Conservation (phyloP, 2,329 filamentous ascomycete species). For the Cadophora sp. region DNA sequence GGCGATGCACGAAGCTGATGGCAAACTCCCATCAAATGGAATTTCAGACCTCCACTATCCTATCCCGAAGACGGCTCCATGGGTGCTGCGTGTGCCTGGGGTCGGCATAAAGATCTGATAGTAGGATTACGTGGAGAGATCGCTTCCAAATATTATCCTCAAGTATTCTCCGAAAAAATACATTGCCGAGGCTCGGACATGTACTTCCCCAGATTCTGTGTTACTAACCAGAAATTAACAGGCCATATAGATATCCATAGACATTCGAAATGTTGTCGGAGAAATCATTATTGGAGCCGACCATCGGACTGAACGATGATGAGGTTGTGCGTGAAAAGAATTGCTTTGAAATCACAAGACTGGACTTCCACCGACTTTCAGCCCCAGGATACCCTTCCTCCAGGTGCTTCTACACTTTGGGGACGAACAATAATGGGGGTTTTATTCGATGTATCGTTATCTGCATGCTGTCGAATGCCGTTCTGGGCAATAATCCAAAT, state of each 20-base stretch:
- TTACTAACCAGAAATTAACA: neutral
- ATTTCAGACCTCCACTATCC: too few species aligned
- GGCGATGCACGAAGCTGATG: neutral
- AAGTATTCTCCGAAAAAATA: slow-evolving; percentile 3
- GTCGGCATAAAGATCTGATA: neutral
- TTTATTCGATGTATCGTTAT: neutral
- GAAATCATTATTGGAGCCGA: too few species aligned
- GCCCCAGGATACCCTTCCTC: neutral
- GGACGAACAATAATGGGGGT: neutral
- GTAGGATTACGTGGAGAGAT: neutral
- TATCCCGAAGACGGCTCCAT: neutral
- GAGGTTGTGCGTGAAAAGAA: neutral
- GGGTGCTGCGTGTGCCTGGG: neutral
- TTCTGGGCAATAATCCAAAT: neutral
- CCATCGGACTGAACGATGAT: neutral
- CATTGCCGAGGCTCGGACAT: neutral
- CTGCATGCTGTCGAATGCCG: neutral
- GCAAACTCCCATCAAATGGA: neutral
- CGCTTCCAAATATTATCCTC: neutral
- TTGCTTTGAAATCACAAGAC: neutral
- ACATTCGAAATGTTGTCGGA: too few species aligned
- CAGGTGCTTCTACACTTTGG: too few species aligned
- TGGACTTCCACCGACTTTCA: neutral
- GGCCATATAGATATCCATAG: too few species aligned
- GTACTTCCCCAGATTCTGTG: neutral